A percentile compares a stretch with the other conserved stretches of the same genome.
These are phyloP conservation scores for Phaffomyces opuntiae DNA, from an alignment of 805 yeast genomes.

Conservation along the genomic window DNA sequence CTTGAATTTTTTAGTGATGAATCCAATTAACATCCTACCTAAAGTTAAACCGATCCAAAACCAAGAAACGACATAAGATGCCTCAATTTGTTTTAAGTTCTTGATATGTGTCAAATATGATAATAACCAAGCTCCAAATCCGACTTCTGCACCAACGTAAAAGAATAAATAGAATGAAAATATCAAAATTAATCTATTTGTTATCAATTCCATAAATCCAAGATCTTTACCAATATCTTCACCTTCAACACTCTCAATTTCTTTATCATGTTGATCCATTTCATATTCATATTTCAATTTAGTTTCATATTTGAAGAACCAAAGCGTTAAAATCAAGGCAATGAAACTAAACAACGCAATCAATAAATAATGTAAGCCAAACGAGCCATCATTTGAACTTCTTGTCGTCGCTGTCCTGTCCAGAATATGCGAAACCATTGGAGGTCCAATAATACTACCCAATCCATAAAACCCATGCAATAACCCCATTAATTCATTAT, in stretches of 20 bases:
- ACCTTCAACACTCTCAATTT: slow-evolving; percentile 5
- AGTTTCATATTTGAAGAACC: slow-evolving; percentile 41
- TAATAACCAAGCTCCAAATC: slow-evolving; percentile 66
- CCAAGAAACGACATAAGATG: slow-evolving; percentile 62
- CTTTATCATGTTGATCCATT: neutral
- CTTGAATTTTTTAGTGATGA: slow-evolving; percentile 40
- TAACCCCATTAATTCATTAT: slow-evolving; percentile 52
- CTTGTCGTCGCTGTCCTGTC: slow-evolving; percentile 23
- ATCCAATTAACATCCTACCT: slow-evolving; percentile 55
- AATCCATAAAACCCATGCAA: slow-evolving; percentile 67
- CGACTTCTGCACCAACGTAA: slow-evolving; percentile 65
- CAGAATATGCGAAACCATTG: slow-evolving; percentile 43
- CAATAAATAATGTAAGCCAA: slow-evolving; percentile 22
- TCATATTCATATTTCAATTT: slow-evolving; percentile 26
- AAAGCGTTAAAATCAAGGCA: slow-evolving; percentile 26
- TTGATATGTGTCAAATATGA: slow-evolving; percentile 54
- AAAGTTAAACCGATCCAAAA: slow-evolving; percentile 66
- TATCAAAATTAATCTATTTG: slow-evolving; percentile 34
- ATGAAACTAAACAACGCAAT: slow-evolving; percentile 30
- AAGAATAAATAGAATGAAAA: slow-evolving; percentile 49
- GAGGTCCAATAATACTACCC: slow-evolving; percentile 67
- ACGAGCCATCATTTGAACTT: neutral
- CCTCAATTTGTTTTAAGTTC: slow-evolving; percentile 35
- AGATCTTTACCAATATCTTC: slow-evolving; percentile 11
- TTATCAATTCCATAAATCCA: slow-evolving; percentile 13